Evolutionary conservation across 768 basidiomycete species (phyloP).

Genomic region (Lactifluus rugatus): DNA sequence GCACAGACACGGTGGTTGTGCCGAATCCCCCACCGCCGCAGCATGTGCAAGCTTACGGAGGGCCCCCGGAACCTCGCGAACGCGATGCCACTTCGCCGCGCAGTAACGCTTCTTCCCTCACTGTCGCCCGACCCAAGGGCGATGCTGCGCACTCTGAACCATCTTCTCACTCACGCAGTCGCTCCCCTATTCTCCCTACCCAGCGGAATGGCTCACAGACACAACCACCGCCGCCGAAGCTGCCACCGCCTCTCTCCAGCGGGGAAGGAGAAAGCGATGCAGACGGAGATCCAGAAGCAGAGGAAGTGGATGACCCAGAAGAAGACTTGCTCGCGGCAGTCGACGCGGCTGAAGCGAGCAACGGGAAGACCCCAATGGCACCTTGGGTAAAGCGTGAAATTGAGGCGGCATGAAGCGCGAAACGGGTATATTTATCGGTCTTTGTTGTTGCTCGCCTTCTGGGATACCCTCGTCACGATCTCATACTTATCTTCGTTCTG

Average conservation of each 20-base stretch:
- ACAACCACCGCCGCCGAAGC: slow-evolving; percentile 2
- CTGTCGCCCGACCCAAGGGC: slow-evolving; percentile 15
- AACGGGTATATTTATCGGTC: background rate
- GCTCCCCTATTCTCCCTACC: slow-evolving; percentile 6
- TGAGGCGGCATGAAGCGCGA: slow-evolving; percentile 2
- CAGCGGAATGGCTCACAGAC: slow-evolving; percentile 14
- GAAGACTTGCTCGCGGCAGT: slow-evolving; percentile 31
- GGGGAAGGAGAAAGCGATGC: slow-evolving; percentile 30
- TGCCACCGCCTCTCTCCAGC: slow-evolving; percentile 21
- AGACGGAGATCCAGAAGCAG: slow-evolving; percentile 29
- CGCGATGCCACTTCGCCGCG: slow-evolving; percentile 23
- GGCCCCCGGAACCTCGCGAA: slow-evolving; percentile 7
- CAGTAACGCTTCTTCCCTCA: slow-evolving; percentile 30
- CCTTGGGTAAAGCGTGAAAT: slow-evolving; percentile 16
- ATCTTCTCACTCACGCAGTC: slow-evolving; percentile 13
- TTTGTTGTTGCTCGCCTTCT: background rate
- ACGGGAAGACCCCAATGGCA: slow-evolving; percentile 9
- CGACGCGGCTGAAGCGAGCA: slow-evolving; percentile 32
- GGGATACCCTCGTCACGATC: slow-evolving; percentile 4
- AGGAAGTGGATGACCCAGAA: slow-evolving; percentile 26
- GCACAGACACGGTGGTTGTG: slow-evolving; percentile 17
- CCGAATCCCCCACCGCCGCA: background rate
- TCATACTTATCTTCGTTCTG: background rate
- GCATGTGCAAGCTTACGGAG: slow-evolving; percentile 3
- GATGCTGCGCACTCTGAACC: slow-evolving; percentile 23